phyloP scores from a whole-genome alignment of 352 stramenopile species.

The Saprolegnia parasitica region DNA sequence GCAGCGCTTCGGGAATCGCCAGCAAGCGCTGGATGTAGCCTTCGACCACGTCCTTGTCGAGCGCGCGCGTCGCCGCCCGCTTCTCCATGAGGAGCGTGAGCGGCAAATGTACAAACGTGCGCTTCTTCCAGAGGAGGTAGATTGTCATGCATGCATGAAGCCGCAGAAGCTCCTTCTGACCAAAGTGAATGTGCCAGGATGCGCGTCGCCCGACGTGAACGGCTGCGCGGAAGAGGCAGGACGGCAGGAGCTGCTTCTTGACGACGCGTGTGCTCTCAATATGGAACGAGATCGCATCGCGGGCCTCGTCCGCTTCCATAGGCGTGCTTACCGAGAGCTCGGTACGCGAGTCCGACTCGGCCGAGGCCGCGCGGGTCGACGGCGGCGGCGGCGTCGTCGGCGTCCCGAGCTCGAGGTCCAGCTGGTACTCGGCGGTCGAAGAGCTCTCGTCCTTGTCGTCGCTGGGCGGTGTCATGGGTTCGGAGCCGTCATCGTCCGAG shows the following conservation, averaged over 20 bases:
- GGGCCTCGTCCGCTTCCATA: neutral
- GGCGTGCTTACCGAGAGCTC: neutral
- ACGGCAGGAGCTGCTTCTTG: conserved; percentile 61
- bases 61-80: conserved; percentile 58
- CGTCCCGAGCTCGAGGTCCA: conserved; percentile 22
- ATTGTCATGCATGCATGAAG: conserved; percentile 60
- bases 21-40: conserved; percentile 66
- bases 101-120: conserved; percentile 44
- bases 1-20: conserved; percentile 55
- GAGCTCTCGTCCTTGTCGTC: neutral
- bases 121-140: conserved; percentile 47
- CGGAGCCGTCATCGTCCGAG: neutral
- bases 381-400: neutral
- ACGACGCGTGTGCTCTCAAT: conserved; percentile 68
- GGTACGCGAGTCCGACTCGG: conserved; percentile 1
- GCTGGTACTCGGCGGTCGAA: conserved; percentile 13
- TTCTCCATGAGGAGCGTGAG: conserved; percentile 83
- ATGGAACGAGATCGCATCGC: conserved; percentile 52
- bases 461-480: conserved; percentile 7
- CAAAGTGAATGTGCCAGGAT: conserved; percentile 83
- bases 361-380: neutral
- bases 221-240: conserved; percentile 75
- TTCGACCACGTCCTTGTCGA: conserved; percentile 66
- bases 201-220: conserved; percentile 63
- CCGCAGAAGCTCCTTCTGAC: conserved; percentile 76